Evolutionary conservation across 371 early-diverging fungal species (phyloP).

Genomic region (Amoeboaphelidium occidentale): DNA sequence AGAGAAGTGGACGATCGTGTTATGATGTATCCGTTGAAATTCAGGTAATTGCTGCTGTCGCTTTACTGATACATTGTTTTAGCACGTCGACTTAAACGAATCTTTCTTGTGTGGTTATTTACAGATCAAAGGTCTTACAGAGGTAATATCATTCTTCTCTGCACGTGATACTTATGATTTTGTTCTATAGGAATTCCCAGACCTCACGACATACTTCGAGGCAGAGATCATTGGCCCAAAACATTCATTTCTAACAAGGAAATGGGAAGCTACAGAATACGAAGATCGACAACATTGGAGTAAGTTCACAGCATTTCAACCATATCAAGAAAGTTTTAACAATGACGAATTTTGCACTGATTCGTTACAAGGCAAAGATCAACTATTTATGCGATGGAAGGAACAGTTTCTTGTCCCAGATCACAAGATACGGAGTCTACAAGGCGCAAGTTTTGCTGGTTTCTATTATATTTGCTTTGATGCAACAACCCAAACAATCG

Average conservation of each 20-base stretch:
- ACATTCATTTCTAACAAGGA: slow-evolving; percentile 43
- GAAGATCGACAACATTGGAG: neutral
- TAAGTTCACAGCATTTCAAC: neutral
- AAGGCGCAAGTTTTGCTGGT: slow-evolving; percentile 73
- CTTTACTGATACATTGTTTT: too few relatives aligned
- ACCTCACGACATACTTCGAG: neutral
- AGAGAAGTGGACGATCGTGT: slow-evolving; percentile 30
- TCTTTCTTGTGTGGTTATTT: slow-evolving; percentile 53
- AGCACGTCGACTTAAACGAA: slow-evolving; percentile 48
- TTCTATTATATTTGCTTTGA: slow-evolving; percentile 84
- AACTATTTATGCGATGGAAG: slow-evolving; percentile 12
- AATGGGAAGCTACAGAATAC: neutral
- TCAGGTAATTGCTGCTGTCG: slow-evolving; percentile 34
- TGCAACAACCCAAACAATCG: slow-evolving; percentile 40
- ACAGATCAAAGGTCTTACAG: slow-evolving; percentile 48
- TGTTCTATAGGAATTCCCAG: too few relatives aligned
- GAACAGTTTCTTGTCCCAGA: slow-evolving; percentile 87
- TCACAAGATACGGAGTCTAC: slow-evolving; percentile 52
- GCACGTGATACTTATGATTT: too few relatives aligned
- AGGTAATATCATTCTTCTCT: slow-evolving; percentile 3
- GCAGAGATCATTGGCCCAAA: slow-evolving; percentile 38
- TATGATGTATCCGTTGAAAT: slow-evolving; percentile 49
- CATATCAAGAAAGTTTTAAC: neutral
- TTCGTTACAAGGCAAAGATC: neutral
- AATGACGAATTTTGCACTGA: slow-evolving; percentile 1